Evolutionary conservation across 345 rosid genomes (phyloP), one percentile per base, ranked within the genome.

Genomic region (Eucalyptus marginata): DNA sequence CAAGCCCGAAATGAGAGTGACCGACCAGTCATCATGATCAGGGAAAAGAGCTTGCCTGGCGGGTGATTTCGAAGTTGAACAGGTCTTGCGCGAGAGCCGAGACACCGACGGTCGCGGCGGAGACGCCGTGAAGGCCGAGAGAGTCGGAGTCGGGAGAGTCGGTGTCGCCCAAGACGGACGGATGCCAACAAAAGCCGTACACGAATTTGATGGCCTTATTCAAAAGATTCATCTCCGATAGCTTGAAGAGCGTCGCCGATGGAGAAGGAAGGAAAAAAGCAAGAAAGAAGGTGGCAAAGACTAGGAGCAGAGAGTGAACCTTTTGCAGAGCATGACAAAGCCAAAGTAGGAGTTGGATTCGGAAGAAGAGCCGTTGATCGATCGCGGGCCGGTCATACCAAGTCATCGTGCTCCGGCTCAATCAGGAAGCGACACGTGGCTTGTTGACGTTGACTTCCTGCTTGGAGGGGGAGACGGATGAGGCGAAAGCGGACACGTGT

Each of bases 1-100:
- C 33, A 33, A 50, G 31, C 51, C 49, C 20, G 20, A 71, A 36
- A 33, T 76, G 47, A 76, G 47, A 76, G 84, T 20, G 76, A 51
- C 54, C 29, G 51, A 25, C 56, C 68, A 52, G 58, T 52, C 58
- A 52, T 24, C 10, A 27, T 13, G 14, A 76, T n/a, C 31, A 86
- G 54, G 51, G 86, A 20, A 50, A 71, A 66, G 84, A 76, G 84
- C 84, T 76, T 76, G 84, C 99, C 95, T 94, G 94, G 66, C 97
- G 95, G 90, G 93, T 97, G 94, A 90, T 92, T 79, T 98, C 98
- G 87, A 97, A 98, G 93, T 93, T 88, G 59, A 90, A 90, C 88
- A 98, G 93, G 93, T 98, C 98, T 27, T 89, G 96, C 51, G 97
- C 95, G 89, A 98, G 96, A 92, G 96, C 96, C 44, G 97, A 96